phyloP scores from a whole-genome alignment of 2,329 filamentous ascomycete genomes.

The Diaporthe velutina region DNA sequence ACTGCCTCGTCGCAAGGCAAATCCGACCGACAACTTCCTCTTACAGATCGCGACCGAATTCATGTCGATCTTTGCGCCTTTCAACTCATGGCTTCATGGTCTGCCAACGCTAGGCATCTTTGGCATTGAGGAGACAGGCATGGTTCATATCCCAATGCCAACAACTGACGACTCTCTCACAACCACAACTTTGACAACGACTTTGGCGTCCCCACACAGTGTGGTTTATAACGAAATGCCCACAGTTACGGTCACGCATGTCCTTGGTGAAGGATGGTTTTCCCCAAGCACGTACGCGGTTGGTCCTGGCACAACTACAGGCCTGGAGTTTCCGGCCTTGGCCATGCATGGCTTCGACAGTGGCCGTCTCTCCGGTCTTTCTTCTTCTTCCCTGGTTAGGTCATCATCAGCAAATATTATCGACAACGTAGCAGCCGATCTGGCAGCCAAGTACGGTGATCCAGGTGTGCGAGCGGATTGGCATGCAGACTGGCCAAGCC shows the following conservation, averaged over 20 bases:
- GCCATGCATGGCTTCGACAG: neutral
- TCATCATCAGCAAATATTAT: constrained; percentile 27
- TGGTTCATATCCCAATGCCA: constrained; percentile 29
- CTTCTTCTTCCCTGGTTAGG: neutral
- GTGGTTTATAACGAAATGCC: constrained; percentile 21
- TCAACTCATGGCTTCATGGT: constrained; percentile 36
- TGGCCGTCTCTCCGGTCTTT: neutral
- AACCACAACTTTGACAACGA: constrained; percentile 14
- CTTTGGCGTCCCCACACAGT: constrained; percentile 6
- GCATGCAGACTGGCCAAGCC: constrained; percentile 11
- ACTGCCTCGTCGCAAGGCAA: constrained; percentile 37
- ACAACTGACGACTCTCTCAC: neutral
- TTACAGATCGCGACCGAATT: constrained; percentile 39
- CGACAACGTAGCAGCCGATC: constrained; percentile 23
- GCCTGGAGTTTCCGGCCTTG: constrained; percentile 17
- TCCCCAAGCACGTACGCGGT: constrained; percentile 36
- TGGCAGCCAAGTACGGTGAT: constrained; percentile 27
- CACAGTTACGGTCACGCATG: constrained; percentile 38
- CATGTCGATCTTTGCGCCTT: constrained; percentile 23
- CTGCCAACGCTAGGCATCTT: constrained; percentile 28
- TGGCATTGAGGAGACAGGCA: constrained; percentile 34
- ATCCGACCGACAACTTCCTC: constrained; percentile 39
- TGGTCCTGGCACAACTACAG: constrained; percentile 27
- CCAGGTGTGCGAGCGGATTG: constrained; percentile 3
- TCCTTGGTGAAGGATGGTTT: constrained; percentile 39